Conservation (phyloP, 2,329 filamentous ascomycete species). For the Penicillium glabrum region DNA sequence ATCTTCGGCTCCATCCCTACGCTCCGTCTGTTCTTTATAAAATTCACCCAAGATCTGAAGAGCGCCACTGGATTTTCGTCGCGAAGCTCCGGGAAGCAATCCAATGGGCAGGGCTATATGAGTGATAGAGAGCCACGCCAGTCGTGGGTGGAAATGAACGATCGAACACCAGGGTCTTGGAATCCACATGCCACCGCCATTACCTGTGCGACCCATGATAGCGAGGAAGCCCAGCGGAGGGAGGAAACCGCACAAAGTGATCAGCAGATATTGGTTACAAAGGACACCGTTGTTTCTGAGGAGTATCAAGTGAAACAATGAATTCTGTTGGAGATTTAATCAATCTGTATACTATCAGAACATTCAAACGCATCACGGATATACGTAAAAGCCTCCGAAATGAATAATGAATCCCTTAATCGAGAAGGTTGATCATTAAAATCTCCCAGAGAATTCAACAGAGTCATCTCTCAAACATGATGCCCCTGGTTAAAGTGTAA, state of each 20-base stretch:
- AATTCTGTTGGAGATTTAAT: no score
- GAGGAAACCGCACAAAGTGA: background rate
- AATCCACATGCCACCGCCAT: background rate
- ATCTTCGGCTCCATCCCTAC: constrained; percentile 22
- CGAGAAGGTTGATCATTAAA: no score
- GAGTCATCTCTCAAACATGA: no score
- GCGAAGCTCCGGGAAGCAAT: background rate
- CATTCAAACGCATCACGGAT: no score
- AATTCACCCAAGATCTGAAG: constrained; percentile 19
- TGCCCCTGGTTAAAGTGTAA: no score
- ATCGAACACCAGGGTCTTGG: background rate
- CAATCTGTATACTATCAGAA: no score
- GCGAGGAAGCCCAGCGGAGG: background rate
- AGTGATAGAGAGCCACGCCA: constrained; percentile 1
- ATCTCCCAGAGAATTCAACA: no score
- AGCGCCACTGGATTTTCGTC: constrained; percentile 4
- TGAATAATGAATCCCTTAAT: no score
- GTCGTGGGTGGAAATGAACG: constrained; percentile 7
- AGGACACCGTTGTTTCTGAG: constrained; percentile 3
- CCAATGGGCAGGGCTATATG: background rate
- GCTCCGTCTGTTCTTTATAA: constrained; percentile 15
- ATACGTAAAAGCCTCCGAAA: no score
- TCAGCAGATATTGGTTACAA: constrained; percentile 4
- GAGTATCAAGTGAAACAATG: background rate
- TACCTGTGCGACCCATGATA: constrained; percentile 2